These are phyloP conservation scores for Fusarium pseudoanthophilum DNA, from an alignment of 2,329 filamentous ascomycete genomes.

Conservation along the genomic window DNA sequence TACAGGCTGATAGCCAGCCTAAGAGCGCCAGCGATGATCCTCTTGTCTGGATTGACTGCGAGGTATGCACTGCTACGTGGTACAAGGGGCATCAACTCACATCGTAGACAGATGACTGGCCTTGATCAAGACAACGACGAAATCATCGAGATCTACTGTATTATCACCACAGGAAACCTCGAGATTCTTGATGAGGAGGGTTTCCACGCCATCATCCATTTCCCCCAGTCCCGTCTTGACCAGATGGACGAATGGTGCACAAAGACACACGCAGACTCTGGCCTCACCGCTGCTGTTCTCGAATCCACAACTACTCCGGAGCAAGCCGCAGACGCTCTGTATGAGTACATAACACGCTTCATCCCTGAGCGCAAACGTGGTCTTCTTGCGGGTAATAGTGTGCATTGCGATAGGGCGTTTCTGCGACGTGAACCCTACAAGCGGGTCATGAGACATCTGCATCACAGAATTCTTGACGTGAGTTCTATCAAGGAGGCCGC, in stretches of 20 bases:
- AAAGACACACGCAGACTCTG: constrained; percentile 80
- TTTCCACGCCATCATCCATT: constrained; percentile 84
- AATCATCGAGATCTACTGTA: constrained; percentile 92
- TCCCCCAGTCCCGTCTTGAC: constrained; percentile 74
- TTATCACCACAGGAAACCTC: constrained; percentile 85
- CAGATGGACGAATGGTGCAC: constrained; percentile 92
- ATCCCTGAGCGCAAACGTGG: constrained; percentile 74
- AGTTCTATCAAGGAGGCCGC: constrained; percentile 93
- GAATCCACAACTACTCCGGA: constrained; percentile 77
- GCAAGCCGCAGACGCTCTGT: constrained; percentile 76
- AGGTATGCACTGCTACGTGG: constrained; percentile 48
- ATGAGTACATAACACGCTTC: constrained; percentile 79
- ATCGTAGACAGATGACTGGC: constrained; percentile 76
- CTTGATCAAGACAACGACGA: constrained; percentile 79
- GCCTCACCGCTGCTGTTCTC: constrained; percentile 81
- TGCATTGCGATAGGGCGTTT: constrained; percentile 90
- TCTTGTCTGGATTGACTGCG: constrained; percentile 86
- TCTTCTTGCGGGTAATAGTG: constrained; percentile 89
- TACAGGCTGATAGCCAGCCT: constrained; percentile 30
- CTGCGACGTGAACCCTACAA: constrained; percentile 79
- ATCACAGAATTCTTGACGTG: constrained; percentile 92
- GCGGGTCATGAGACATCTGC: constrained; percentile 78
- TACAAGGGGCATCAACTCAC: constrained; percentile 23
- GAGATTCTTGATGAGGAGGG: constrained; percentile 79
- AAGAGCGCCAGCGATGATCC: constrained; percentile 61